These are phyloP conservation scores for Bipolaris victoriae DNA, from an alignment of 2,329 filamentous ascomycete genomes.

Conservation along the genomic window DNA sequence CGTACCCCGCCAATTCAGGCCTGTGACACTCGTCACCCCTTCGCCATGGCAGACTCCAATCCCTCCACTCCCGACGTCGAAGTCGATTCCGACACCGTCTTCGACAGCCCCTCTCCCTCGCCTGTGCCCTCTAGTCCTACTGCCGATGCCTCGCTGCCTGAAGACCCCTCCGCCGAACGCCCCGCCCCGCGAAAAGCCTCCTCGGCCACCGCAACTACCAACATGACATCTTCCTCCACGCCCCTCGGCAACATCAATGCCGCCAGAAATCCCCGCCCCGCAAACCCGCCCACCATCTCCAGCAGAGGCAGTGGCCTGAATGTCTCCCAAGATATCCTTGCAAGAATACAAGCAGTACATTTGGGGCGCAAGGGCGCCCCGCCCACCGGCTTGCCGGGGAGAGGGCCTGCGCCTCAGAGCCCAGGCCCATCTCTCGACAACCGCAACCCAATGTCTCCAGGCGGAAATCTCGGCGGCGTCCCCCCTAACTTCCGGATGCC, in stretches of 20 bases:
- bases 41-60: conserved; percentile 38
- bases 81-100: conserved; percentile 40
- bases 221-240: conserved; percentile 83
- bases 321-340: conserved; percentile 67
- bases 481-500: conserved; percentile 55
- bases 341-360: conserved; percentile 73
- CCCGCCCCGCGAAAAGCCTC: conserved; percentile 66
- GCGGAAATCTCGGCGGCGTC: conserved; percentile 47
- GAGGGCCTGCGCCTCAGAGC: conserved; percentile 35
- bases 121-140: conserved; percentile 30
- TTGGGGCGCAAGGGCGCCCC: conserved; percentile 67
- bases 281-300: conserved; percentile 51
- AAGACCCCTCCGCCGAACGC: conserved; percentile 45
- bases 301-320: conserved; percentile 59
- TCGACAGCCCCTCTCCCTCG: conserved; percentile 42
- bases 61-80: conserved; percentile 41
- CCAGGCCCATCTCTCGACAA: conserved; percentile 30
- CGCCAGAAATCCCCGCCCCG: conserved; percentile 60
- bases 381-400: conserved; percentile 34
- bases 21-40: conserved; percentile 11
- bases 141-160: conserved; percentile 26
- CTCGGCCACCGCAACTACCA: conserved; percentile 55
- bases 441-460: conserved; percentile 34
- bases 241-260: conserved; percentile 78
- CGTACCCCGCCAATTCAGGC: conserved; percentile 28